Evolutionary conservation across 768 basidiomycete genomes (phyloP).

Genomic region (Mrakia gelida): DNA sequence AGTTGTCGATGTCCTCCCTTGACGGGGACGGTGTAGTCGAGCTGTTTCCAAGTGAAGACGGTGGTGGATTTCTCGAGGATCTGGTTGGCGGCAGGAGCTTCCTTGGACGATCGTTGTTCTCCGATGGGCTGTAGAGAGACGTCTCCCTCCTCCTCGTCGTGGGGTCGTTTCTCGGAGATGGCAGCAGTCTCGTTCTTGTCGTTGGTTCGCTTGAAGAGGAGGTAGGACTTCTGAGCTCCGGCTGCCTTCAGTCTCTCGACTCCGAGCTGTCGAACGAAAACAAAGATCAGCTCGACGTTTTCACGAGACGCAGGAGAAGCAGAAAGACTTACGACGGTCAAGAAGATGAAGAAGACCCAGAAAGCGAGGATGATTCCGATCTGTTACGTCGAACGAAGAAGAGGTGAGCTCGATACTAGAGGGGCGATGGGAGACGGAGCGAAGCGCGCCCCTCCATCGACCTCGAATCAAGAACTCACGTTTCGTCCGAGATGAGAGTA

Average conservation of each 20-base stretch:
- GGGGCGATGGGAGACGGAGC: no score
- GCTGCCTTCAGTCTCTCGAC: slow-evolving; percentile 43
- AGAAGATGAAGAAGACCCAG: slow-evolving; percentile 53
- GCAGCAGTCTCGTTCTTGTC: slow-evolving; percentile 29
- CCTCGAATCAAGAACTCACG: slow-evolving; percentile 27
- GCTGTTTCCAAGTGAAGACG: slow-evolving; percentile 73
- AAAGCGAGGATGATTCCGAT: slow-evolving; percentile 68
- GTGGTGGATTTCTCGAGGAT: slow-evolving; percentile 43
- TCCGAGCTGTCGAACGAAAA: slow-evolving; percentile 44
- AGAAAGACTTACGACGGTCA: slow-evolving; percentile 35
- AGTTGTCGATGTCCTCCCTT: slow-evolving; percentile 43
- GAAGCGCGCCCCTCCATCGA: no score
- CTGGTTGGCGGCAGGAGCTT: slow-evolving; percentile 40
- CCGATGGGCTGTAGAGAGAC: slow-evolving; percentile 61
- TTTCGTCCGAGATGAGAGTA: slow-evolving; percentile 43
- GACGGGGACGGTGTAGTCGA: slow-evolving; percentile 57
- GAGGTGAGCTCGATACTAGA: no score
- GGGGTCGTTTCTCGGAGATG: slow-evolving; percentile 18
- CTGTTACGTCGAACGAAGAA: slow-evolving; percentile 44
- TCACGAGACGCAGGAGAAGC: no score
- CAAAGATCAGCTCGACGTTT: no score
- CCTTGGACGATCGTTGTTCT: slow-evolving; percentile 49
- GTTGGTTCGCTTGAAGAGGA: slow-evolving; percentile 30
- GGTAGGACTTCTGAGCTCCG: slow-evolving; percentile 26
- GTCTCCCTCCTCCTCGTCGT: slow-evolving; percentile 39